phyloP scores from a whole-genome alignment of 2,329 filamentous ascomycete species.

The Phialophora tarda region DNA sequence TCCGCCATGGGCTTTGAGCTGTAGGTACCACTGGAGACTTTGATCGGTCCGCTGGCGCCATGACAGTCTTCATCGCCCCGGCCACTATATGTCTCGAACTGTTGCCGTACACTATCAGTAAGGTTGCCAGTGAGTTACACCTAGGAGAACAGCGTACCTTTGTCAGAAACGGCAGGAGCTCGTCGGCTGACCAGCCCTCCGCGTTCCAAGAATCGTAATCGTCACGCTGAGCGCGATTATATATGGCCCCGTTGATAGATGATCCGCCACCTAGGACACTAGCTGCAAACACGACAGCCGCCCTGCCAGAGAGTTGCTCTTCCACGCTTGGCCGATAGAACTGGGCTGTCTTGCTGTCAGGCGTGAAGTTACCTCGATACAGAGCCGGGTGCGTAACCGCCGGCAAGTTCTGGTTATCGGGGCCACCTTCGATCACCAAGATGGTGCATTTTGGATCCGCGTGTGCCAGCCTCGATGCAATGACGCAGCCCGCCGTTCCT shows the following conservation, averaged over 20 bases:
- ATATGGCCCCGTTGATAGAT: constrained; percentile 65
- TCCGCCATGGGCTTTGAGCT: constrained; percentile 43
- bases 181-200: constrained; percentile 59
- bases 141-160: constrained; percentile 47
- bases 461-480: constrained; percentile 58
- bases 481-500: constrained; percentile 56
- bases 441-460: constrained; percentile 58
- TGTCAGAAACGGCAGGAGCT: constrained; percentile 59
- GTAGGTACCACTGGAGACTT: constrained; percentile 59
- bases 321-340: constrained; percentile 59
- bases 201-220: constrained; percentile 59
- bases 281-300: constrained; percentile 50
- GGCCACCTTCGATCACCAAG: constrained; percentile 60
- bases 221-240: constrained; percentile 46
- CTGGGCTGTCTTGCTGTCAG: constrained; percentile 56
- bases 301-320: constrained; percentile 41
- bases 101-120: background rate
- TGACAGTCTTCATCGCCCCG: constrained; percentile 53
- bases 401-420: constrained; percentile 58
- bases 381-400: constrained; percentile 58
- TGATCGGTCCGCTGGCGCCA: constrained; percentile 61
- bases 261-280: constrained; percentile 68
- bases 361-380: constrained; percentile 56
- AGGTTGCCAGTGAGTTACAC: background rate
- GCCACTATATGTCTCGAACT: constrained; percentile 63